Percentiles rank a stretch among this genome's conserved stretches.
Conservation (phyloP, 352 stramenopile genomes). For the Pythium dissotocum region DNA sequence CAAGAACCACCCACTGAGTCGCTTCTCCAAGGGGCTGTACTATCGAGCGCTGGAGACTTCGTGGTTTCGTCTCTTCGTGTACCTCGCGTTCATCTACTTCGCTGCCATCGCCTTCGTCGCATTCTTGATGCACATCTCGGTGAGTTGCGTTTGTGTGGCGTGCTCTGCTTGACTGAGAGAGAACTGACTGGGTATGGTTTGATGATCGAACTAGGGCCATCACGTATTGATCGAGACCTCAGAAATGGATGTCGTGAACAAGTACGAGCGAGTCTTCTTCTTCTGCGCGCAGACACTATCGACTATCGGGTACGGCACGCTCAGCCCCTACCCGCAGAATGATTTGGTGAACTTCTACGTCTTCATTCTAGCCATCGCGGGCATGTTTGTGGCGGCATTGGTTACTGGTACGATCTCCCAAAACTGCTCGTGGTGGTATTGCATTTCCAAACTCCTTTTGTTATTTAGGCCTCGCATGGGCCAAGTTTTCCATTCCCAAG, state of each 20-base stretch:
- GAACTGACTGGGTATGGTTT: not conserved
- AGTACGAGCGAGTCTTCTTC: slow-evolving; percentile 49
- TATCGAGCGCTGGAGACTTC: slow-evolving; percentile 50
- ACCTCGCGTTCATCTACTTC: slow-evolving; percentile 42
- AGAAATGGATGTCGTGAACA: slow-evolving; percentile 13
- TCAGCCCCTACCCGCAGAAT: slow-evolving; percentile 47
- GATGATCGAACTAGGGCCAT: slow-evolving; percentile 6
- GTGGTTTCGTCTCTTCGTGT: slow-evolving; percentile 42
- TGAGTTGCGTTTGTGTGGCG: slow-evolving; percentile 22
- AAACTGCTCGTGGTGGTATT: too few species aligned
- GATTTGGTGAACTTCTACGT: slow-evolving; percentile 65
- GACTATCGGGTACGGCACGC: slow-evolving; percentile 49
- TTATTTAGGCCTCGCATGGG: slow-evolving; percentile 47
- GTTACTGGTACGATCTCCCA: slow-evolving; percentile 9
- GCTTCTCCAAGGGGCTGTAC: slow-evolving; percentile 52
- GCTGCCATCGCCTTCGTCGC: slow-evolving; percentile 40
- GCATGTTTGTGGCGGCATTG: slow-evolving; percentile 47
- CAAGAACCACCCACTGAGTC: slow-evolving; percentile 41
- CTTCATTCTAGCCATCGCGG: slow-evolving; percentile 46
- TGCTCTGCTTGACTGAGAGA: not conserved
- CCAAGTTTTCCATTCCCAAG: slow-evolving; percentile 67
- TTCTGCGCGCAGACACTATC: slow-evolving; percentile 68
- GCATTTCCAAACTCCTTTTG: not conserved
- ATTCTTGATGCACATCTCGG: slow-evolving; percentile 43
- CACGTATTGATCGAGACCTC: slow-evolving; percentile 28